A percentile compares a stretch with the other conserved stretches of the same genome.
These are phyloP conservation scores for Entoloma clypeatum DNA, from an alignment of 1,284 basidiomycete genomes.

Conservation along the genomic window DNA sequence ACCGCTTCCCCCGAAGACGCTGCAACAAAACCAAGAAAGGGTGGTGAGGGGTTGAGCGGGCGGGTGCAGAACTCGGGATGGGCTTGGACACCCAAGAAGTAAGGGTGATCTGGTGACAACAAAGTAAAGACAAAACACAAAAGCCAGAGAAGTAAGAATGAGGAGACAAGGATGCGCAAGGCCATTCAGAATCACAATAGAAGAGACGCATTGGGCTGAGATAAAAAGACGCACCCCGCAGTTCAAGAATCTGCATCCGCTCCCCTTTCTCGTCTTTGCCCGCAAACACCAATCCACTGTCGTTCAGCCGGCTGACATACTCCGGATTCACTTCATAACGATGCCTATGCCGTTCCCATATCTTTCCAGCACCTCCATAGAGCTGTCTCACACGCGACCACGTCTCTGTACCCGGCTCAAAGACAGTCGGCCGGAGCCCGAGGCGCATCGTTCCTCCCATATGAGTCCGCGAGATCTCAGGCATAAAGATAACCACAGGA, in stretches of 20 bases:
- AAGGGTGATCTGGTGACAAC: slow-evolving; percentile 78
- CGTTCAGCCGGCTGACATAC: slow-evolving; percentile 73
- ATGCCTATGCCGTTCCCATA: slow-evolving; percentile 98
- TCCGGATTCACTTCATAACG: slow-evolving; percentile 96
- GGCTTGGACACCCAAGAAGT: slow-evolving; percentile 93
- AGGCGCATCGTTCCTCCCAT: slow-evolving; percentile 99
- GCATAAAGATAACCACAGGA: slow-evolving; percentile 96
- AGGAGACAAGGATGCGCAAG: too few relatives aligned
- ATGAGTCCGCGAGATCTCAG: slow-evolving; percentile 96
- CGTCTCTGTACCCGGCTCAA: slow-evolving; percentile 57
- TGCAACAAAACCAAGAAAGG: slow-evolving; percentile 95
- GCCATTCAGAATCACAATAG: background rate
- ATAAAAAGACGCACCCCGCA: slow-evolving; percentile 59
- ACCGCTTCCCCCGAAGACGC: slow-evolving; percentile 68
- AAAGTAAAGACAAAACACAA: slow-evolving; percentile 1
- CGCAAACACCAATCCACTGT: slow-evolving; percentile 78
- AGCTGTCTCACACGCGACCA: slow-evolving; percentile 75
- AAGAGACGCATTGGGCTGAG: slow-evolving; percentile 5
- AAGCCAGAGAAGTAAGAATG: background rate
- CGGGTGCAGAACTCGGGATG: slow-evolving; percentile 99
- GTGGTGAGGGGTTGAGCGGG: slow-evolving; percentile 96
- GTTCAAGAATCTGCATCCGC: slow-evolving; percentile 96
- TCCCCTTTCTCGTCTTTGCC: slow-evolving; percentile 96
- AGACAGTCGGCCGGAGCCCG: slow-evolving; percentile 91
- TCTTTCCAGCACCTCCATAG: slow-evolving; percentile 81